Percentiles rank a stretch among this genome's conserved stretches.
Conservation (phyloP, 306 rosid species). For the Lithocarpus polystachyus region DNA sequence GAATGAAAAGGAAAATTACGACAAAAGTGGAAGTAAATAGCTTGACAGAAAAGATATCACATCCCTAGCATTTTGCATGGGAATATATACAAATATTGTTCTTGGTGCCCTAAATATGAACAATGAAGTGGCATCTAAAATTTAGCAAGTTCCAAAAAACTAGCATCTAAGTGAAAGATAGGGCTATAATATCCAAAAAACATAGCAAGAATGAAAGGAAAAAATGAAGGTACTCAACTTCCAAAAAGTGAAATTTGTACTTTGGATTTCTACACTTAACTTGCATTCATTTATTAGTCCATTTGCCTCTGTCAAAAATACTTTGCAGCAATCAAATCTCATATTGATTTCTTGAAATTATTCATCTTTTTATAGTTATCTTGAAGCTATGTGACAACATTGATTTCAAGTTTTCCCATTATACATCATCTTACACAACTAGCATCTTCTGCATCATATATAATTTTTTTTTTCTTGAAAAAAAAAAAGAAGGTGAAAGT, state of each 20-base stretch:
- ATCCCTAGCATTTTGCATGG: not conserved
- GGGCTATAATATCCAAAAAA: not conserved
- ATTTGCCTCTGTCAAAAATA: not conserved
- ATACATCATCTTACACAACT: not conserved
- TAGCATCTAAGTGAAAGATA: not conserved
- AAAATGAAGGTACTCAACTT: not conserved
- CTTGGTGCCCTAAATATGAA: not conserved
- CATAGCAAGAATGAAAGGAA: not conserved
- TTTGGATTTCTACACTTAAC: not conserved
- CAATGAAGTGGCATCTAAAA: not conserved
- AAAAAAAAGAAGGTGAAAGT: not conserved
- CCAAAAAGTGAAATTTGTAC: too few species aligned
- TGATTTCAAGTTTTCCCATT: not conserved
- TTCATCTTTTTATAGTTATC: not conserved
- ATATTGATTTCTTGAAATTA: not conserved
- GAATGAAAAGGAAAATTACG: constrained; percentile 18
- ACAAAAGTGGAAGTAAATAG: not conserved
- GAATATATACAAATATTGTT: not conserved
- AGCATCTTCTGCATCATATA: not conserved
- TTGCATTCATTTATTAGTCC: not conserved
- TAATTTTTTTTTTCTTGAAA: too few species aligned
- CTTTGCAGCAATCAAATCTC: not conserved
- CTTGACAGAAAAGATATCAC: not conserved
- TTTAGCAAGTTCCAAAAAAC: not conserved
- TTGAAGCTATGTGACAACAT: not conserved